Evolutionary conservation across 441 rosid genomes (phyloP).

Genomic region (Eruca vesicaria): DNA sequence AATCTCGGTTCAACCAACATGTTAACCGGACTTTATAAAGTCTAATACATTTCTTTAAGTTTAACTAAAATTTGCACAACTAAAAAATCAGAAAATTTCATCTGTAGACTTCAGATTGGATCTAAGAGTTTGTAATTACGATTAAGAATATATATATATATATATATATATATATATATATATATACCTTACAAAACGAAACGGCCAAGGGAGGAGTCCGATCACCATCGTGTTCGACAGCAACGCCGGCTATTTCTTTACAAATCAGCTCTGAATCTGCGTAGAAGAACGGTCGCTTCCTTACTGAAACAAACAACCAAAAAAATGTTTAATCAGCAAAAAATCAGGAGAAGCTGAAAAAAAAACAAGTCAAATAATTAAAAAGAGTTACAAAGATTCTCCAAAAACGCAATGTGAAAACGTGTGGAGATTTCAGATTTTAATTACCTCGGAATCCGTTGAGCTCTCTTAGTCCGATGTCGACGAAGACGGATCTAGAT

Average conservation of each 20-base stretch:
- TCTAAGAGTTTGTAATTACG: background rate
- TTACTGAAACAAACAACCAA: constrained; percentile 34
- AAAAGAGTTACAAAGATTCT: background rate
- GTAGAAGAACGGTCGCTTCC: constrained; percentile 48
- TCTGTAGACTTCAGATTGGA: background rate
- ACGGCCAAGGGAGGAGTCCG: constrained; percentile 77
- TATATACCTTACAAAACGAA: constrained; percentile 81
- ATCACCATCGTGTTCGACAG: constrained; percentile 56
- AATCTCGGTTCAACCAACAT: too few relatives aligned
- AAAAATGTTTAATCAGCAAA: background rate
- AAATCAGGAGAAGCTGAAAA: background rate
- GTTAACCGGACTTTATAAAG: too few relatives aligned
- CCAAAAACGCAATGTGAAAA: background rate
- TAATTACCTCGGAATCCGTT: constrained; percentile 54
- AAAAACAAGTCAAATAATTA: background rate
- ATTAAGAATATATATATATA: too few relatives aligned
- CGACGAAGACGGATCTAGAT: constrained; percentile 42
- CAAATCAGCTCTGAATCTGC: constrained; percentile 36
- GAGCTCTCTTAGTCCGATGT: constrained; percentile 72
- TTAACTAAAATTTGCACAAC: background rate
- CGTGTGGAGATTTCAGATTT: too few relatives aligned
- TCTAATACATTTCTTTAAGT: too few relatives aligned
- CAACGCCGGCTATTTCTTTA: constrained; percentile 50
- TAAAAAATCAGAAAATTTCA: background rate
- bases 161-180: too few relatives aligned